Evolutionary conservation across 371 early-diverging fungal species (phyloP).

Genomic region (Coemansia sp.): DNA sequence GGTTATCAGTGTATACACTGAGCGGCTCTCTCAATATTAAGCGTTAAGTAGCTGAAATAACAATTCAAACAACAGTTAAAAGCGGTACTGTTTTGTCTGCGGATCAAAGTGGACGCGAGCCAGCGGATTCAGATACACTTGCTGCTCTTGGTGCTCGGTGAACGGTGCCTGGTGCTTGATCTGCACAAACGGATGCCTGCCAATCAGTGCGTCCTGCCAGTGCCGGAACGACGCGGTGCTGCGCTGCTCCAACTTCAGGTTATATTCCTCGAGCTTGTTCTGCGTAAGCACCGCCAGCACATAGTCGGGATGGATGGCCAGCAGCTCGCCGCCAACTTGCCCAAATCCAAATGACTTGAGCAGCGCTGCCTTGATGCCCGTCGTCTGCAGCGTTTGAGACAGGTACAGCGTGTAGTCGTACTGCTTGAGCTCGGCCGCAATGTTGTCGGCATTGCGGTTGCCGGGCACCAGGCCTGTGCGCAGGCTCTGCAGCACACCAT

Average conservation of each 20-base stretch:
- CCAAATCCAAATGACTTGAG: constrained; percentile 96
- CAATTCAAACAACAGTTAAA: neutral
- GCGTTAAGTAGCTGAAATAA: no score
- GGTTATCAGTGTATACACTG: neutral
- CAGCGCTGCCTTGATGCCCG: constrained; percentile 89
- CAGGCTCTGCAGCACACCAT: constrained; percentile 84
- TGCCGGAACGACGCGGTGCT: constrained; percentile 81
- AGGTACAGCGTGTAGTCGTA: constrained; percentile 85
- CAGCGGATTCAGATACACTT: constrained; percentile 85
- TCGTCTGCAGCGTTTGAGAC: constrained; percentile 83
- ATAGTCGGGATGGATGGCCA: constrained; percentile 82
- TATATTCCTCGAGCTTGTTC: constrained; percentile 69
- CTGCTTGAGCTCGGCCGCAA: constrained; percentile 72
- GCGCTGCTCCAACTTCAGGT: constrained; percentile 64
- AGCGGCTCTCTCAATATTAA: no score
- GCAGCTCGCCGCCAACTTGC: constrained; percentile 90
- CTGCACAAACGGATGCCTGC: constrained; percentile 76
- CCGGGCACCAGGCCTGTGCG: constrained; percentile 90
- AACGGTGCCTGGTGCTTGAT: constrained; percentile 92
- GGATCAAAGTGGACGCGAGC: constrained; percentile 57
- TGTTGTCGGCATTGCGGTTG: constrained; percentile 94
- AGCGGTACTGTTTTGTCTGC: constrained; percentile 3
- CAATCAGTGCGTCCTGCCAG: constrained; percentile 86
- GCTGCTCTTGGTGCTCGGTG: constrained; percentile 73
- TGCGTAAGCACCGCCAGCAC: constrained; percentile 75